Evolutionary conservation across 169 alveolate genomes (phyloP).

Genomic region (Plasmodium gonderi): DNA sequence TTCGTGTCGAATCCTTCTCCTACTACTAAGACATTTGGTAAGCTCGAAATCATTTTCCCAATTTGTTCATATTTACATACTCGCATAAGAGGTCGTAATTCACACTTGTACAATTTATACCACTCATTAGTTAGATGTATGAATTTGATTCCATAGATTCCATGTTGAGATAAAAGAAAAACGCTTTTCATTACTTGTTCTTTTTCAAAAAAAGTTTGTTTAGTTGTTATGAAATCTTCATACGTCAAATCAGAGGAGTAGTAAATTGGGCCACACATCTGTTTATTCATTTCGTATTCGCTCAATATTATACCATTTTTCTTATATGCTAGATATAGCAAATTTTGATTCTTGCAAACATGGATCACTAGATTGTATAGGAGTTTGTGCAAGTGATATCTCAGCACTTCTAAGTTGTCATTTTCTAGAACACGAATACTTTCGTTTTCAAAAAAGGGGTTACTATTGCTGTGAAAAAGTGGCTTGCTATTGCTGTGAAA

Average conservation of each 20-base stretch:
- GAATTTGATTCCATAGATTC: conserved; percentile 72
- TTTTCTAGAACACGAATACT: not conserved
- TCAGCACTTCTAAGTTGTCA: conserved; percentile 27
- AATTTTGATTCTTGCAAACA: conserved; percentile 62
- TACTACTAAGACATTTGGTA: conserved; percentile 50
- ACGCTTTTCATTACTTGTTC: conserved; percentile 16
- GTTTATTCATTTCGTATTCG: conserved; percentile 60
- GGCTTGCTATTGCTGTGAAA: not conserved
- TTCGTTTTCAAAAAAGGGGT: not conserved
- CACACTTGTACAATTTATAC: conserved; percentile 67
- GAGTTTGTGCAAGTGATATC: conserved; percentile 63
- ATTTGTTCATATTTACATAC: conserved; percentile 32
- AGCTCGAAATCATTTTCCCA: conserved; percentile 47
- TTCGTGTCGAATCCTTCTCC: conserved; percentile 70
- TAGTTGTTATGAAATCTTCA: conserved; percentile 58
- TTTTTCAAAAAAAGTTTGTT: conserved; percentile 42
- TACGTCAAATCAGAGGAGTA: conserved; percentile 52
- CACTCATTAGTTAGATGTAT: conserved; percentile 59
- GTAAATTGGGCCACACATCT: conserved; percentile 53
- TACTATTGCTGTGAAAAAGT: not conserved
- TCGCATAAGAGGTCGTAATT: conserved; percentile 64
- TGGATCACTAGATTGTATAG: conserved; percentile 64
- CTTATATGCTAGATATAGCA: conserved; percentile 31
- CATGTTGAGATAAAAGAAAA: conserved; percentile 35
- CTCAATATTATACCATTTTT: conserved; percentile 43